phyloP scores from a whole-genome alignment of 2,329 filamentous ascomycete species.

The Aspergillus aculeatus region DNA sequence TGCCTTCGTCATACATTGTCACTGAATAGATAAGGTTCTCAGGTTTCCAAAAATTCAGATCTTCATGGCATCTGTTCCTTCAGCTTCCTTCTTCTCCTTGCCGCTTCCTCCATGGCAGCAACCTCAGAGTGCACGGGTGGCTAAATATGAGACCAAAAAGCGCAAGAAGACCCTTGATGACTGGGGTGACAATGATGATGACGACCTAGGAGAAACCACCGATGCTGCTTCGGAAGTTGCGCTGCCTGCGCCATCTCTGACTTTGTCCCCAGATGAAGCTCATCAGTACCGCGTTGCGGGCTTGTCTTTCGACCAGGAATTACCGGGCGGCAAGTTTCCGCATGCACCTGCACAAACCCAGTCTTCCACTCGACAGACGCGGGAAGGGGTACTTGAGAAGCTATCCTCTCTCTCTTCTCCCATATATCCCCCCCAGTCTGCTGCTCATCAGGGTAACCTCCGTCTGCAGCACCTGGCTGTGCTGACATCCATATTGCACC shows the following conservation, averaged over 20 bases:
- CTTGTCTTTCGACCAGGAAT: slow-evolving; percentile 37
- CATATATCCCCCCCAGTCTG: slow-evolving; percentile 34
- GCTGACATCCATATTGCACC: slow-evolving; percentile 68
- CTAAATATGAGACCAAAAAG: slow-evolving; percentile 38
- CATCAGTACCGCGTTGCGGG: slow-evolving; percentile 46
- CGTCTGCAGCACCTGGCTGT: slow-evolving; percentile 60
- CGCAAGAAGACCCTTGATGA: slow-evolving; percentile 30
- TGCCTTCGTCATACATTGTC: not conserved
- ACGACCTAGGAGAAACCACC: slow-evolving; percentile 28
- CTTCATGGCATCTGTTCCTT: slow-evolving; percentile 32
- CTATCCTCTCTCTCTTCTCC: slow-evolving; percentile 35
- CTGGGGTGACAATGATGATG: slow-evolving; percentile 27
- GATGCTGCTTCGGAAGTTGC: slow-evolving; percentile 29
- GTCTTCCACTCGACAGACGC: slow-evolving; percentile 11
- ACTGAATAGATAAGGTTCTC: slow-evolving; percentile 9
- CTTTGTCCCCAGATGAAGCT: slow-evolving; percentile 42
- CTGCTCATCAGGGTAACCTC: slow-evolving; percentile 35
- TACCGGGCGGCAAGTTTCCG: slow-evolving; percentile 44
- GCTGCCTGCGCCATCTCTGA: slow-evolving; percentile 23
- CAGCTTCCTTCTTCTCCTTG: slow-evolving; percentile 38
- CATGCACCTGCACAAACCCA: slow-evolving; percentile 31
- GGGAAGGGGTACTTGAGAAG: slow-evolving; percentile 23
- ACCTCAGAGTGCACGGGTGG: slow-evolving; percentile 34
- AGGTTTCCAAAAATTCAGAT: not conserved
- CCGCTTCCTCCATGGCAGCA: slow-evolving; percentile 40